These are phyloP conservation scores for Sporothrix pseudoabietina DNA, from an alignment of 2,329 filamentous ascomycete genomes.

Conservation along the genomic window DNA sequence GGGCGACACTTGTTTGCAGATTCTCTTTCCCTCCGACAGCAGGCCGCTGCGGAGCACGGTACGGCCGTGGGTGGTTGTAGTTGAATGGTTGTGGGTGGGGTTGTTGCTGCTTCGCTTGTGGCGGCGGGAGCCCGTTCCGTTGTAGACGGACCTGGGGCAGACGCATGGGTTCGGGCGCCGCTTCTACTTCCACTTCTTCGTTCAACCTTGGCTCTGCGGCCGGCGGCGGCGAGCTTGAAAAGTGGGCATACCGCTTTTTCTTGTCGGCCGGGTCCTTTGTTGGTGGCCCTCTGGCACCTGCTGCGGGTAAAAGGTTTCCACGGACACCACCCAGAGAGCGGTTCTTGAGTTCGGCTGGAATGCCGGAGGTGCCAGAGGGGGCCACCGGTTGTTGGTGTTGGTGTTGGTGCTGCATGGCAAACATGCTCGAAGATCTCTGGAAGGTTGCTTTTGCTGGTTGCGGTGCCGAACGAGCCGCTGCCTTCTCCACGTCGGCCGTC, in stretches of 20 bases:
- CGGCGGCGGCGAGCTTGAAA: conserved; percentile 58
- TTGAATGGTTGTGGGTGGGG: background rate
- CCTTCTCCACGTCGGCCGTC: background rate
- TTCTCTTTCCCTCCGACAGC: conserved; percentile 22
- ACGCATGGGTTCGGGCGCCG: background rate
- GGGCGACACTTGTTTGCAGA: conserved; percentile 34
- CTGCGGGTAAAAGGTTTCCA: conserved; percentile 38
- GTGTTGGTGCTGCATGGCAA: background rate
- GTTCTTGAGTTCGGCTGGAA: conserved; percentile 41
- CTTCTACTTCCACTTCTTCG: background rate
- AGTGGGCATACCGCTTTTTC: conserved; percentile 53
- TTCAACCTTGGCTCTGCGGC: background rate
- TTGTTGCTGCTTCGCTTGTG: background rate
- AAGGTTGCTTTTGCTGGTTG: conserved; percentile 24
- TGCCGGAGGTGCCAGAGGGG: conserved; percentile 32
- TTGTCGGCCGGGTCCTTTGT: background rate
- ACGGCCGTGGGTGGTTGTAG: conserved; percentile 27
- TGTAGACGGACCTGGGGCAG: background rate
- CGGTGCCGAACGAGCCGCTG: background rate
- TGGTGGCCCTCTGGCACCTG: background rate
- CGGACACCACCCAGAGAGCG: conserved; percentile 48
- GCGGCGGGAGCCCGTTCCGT: background rate
- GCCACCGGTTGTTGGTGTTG: background rate
- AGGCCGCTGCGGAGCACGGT: conserved; percentile 7
- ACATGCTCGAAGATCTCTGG: background rate